Percentiles rank a stretch among this genome's conserved stretches.
phyloP scores from a whole-genome alignment of 331 rosid species.

The Acacia concinna region DNA sequence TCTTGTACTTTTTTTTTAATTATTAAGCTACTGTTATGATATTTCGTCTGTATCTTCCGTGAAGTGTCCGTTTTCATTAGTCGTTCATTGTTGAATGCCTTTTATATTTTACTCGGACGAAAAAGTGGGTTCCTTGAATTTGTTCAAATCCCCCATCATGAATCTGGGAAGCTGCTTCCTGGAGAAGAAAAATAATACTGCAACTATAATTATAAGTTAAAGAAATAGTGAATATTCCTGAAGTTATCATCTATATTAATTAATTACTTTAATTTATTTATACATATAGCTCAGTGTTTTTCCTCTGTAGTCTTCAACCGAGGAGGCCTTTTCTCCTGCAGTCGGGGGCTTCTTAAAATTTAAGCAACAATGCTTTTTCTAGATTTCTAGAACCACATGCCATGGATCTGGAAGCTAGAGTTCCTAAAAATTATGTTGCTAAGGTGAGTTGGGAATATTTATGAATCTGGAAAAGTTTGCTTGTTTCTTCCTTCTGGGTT shows the following conservation, averaged over 20 bases:
- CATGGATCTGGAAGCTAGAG: slow-evolving; percentile 76
- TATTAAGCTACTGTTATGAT: slow-evolving; percentile 11
- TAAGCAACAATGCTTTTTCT: slow-evolving; percentile 33
- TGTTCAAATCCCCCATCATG: slow-evolving; percentile 34
- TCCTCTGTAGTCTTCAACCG: slow-evolving; percentile 15
- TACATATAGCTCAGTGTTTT: slow-evolving; percentile 12
- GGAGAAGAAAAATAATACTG: neutral
- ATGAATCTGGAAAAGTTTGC: neutral
- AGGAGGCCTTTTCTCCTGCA: slow-evolving; percentile 24
- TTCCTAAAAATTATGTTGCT: slow-evolving; percentile 39
- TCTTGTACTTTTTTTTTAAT: neutral
- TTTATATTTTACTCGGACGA: neutral
- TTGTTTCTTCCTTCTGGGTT: neutral
- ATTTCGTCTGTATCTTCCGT: slow-evolving; percentile 35
- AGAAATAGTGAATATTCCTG: slow-evolving; percentile 4
- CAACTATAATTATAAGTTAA: neutral
- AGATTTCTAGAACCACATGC: slow-evolving; percentile 39
- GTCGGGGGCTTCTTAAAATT: slow-evolving; percentile 20
- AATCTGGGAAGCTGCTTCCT: slow-evolving; percentile 44
- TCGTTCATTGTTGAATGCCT: slow-evolving; percentile 8
- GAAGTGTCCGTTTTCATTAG: slow-evolving; percentile 26
- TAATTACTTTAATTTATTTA: neutral
- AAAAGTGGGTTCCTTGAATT: neutral
- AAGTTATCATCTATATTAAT: slow-evolving; percentile 9
- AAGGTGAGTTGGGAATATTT: slow-evolving; percentile 55